Conservation (phyloP, 1,139 yeast species). For the Sugiyamaella sp. region DNA sequence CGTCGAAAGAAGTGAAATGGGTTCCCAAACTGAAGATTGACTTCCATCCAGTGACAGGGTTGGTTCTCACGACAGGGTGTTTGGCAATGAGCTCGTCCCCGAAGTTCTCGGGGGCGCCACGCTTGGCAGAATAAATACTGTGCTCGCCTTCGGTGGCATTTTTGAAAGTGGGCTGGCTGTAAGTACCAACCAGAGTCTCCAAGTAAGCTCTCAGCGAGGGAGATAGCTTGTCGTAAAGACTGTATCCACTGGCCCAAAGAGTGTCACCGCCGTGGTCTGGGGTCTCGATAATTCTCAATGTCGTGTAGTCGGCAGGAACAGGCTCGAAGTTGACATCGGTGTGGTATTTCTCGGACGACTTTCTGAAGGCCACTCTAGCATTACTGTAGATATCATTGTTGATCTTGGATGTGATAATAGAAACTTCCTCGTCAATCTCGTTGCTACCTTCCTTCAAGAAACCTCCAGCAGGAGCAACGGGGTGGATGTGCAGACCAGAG, state of each 20-base stretch:
- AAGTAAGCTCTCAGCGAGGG: slow-evolving; percentile 48
- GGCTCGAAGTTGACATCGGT: slow-evolving; percentile 52
- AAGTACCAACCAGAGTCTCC: slow-evolving; percentile 44
- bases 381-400: slow-evolving; percentile 30
- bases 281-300: slow-evolving; percentile 48
- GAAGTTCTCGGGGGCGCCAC: slow-evolving; percentile 41
- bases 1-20: slow-evolving; percentile 47
- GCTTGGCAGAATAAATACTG: slow-evolving; percentile 42
- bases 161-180: slow-evolving; percentile 37
- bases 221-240: slow-evolving; percentile 51
- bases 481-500: slow-evolving; percentile 58
- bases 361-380: slow-evolving; percentile 19
- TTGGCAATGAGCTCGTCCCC: slow-evolving; percentile 39
- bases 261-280: slow-evolving; percentile 54
- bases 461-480: slow-evolving; percentile 39
- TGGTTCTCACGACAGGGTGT: slow-evolving; percentile 52
- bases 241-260: slow-evolving; percentile 51
- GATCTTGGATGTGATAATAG: slow-evolving; percentile 33
- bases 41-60: slow-evolving; percentile 56
- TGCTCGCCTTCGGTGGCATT: slow-evolving; percentile 39
- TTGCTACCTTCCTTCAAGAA: slow-evolving; percentile 27
- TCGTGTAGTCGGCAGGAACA: slow-evolving; percentile 51
- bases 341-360: slow-evolving; percentile 45
- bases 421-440: slow-evolving; percentile 31
- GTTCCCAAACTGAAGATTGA: slow-evolving; percentile 48